Evolutionary conservation across 139 green algal genomes (phyloP).

Genomic region (Coelastrella sp.): DNA sequence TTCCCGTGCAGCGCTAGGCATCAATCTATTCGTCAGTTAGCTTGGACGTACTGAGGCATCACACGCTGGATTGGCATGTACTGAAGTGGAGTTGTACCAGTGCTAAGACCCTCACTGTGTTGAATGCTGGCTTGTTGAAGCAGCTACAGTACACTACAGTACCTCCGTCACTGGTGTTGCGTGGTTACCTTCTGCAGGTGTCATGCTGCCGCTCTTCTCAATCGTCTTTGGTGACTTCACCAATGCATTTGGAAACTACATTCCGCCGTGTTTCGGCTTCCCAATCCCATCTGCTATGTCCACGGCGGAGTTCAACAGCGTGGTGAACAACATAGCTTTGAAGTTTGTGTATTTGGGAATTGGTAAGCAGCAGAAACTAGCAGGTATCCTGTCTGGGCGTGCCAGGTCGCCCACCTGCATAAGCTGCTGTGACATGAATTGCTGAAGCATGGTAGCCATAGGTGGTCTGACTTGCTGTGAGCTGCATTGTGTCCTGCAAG

Average conservation of each 20-base stretch:
- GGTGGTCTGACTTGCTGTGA: not conserved
- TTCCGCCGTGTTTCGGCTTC: not conserved
- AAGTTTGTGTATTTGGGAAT: conserved; percentile 83
- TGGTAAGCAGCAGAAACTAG: conserved; percentile 18
- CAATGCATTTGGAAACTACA: conserved; percentile 52
- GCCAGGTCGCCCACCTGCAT: too few relatives aligned
- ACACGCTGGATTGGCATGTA: not conserved
- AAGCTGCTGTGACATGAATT: too few relatives aligned
- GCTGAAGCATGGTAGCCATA: not conserved
- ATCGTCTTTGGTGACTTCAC: conserved; percentile 79
- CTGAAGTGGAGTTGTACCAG: too few relatives aligned
- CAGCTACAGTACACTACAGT: not conserved
- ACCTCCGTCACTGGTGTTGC: not conserved
- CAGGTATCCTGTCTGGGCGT: not conserved
- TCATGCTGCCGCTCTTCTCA: conserved; percentile 71
- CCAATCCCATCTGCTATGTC: not conserved
- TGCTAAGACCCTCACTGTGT: not conserved
- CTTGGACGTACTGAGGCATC: too few relatives aligned
- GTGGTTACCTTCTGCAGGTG: conserved; percentile 19
- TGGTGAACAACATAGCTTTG: conserved; percentile 50
- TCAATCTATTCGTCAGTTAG: too few relatives aligned
- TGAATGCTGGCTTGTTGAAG: not conserved
- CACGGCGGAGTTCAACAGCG: conserved; percentile 4
- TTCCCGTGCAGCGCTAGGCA: too few relatives aligned
- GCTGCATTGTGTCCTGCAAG: not conserved